A percentile compares a stretch with the other conserved stretches of the same genome.
Evolutionary conservation across 345 rosid species (phyloP).

Genomic region (Lumnitzera racemosa): DNA sequence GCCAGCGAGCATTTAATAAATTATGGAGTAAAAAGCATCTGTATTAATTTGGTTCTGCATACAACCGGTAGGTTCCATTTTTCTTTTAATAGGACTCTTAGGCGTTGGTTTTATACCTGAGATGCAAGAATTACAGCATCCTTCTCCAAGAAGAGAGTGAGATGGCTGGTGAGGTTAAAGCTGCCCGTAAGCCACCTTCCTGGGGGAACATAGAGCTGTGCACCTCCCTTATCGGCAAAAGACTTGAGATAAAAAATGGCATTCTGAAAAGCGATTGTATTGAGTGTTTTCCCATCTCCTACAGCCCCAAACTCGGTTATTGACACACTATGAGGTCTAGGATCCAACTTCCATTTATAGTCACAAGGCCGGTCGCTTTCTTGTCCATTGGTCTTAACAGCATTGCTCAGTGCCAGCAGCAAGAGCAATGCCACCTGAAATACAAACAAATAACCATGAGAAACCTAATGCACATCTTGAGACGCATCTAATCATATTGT

Average conservation of each 20-base stretch:
- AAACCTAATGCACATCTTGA: neutral
- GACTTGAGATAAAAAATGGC: slow-evolving; percentile 94
- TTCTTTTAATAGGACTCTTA: neutral
- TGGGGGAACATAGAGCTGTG: slow-evolving; percentile 84
- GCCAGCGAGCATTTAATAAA: too few relatives aligned
- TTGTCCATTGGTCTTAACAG: slow-evolving; percentile 27
- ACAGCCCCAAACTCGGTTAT: slow-evolving; percentile 91
- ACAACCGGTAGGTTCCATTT: neutral
- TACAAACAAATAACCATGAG: neutral
- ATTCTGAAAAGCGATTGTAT: slow-evolving; percentile 83
- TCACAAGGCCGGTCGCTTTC: slow-evolving; percentile 40
- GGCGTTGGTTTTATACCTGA: slow-evolving; percentile 38
- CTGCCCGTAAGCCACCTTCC: slow-evolving; percentile 95
- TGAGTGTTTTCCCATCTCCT: slow-evolving; percentile 75
- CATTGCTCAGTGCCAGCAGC: slow-evolving; percentile 74
- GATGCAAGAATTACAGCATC: slow-evolving; percentile 89
- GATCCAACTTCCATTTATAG: slow-evolving; percentile 35
- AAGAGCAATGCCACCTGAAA: slow-evolving; percentile 66
- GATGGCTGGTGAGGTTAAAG: slow-evolving; percentile 93
- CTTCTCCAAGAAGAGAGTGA: slow-evolving; percentile 84
- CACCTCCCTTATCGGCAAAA: slow-evolving; percentile 95
- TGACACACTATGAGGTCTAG: slow-evolving; percentile 87
- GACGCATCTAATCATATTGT: too few relatives aligned
- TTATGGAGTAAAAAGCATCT: too few relatives aligned
- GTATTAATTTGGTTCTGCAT: too few relatives aligned